Conservation (phyloP, 139 green algal genomes). For the Closterium sp. region DNA sequence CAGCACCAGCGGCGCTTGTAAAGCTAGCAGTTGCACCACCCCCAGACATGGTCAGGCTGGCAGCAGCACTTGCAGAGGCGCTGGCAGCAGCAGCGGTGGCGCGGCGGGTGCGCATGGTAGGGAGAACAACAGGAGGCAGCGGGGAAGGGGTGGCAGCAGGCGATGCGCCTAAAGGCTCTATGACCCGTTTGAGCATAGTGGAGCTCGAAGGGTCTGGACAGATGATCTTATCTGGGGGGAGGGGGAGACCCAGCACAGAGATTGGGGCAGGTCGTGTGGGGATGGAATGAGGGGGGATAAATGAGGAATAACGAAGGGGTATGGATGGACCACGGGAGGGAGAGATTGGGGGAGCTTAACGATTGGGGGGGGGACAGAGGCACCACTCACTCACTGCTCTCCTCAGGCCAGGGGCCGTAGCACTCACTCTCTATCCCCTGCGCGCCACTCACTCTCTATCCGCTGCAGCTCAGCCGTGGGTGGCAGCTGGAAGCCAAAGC, state of each 20-base stretch:
- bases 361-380: no score
- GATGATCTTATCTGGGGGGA: not conserved
- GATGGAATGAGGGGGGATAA: not conserved
- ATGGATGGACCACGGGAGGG: no score
- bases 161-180: not conserved
- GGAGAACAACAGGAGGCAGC: not conserved
- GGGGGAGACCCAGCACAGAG: not conserved
- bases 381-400: no score
- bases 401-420: no score
- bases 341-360: no score
- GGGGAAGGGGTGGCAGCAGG: not conserved
- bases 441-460: not conserved
- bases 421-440: no score
- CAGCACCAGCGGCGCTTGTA: not conserved
- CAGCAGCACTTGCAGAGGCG: not conserved
- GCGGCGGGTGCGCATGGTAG: not conserved
- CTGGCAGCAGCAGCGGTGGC: not conserved
- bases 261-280: not conserved
- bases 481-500: not conserved
- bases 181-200: not conserved
- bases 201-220: not conserved
- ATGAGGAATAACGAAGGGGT: no score
- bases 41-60: not conserved
- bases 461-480: not conserved
- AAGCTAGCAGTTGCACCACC: not conserved